phyloP scores from a whole-genome alignment of 108 stramenopile species.

The Seminavis robusta region DNA sequence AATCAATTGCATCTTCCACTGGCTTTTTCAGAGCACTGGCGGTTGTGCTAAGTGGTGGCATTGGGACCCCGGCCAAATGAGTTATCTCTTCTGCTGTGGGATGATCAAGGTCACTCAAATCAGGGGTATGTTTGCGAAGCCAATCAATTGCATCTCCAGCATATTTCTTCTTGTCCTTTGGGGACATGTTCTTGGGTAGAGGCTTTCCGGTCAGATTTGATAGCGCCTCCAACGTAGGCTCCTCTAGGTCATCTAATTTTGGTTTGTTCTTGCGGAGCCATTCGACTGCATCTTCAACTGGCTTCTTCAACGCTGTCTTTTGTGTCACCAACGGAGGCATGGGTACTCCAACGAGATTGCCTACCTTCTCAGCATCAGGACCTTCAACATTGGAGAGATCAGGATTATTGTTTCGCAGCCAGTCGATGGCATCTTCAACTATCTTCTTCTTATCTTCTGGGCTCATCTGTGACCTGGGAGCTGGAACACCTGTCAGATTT shows the following conservation, averaged over 20 bases:
- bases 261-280: constrained; percentile 25
- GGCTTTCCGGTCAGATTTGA: constrained; percentile 3
- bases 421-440: constrained; percentile 7
- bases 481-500: constrained; percentile 10
- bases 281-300: constrained; percentile 18
- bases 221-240: constrained; percentile 2
- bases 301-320: neutral
- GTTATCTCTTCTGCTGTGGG: neutral
- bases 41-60: neutral
- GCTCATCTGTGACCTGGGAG: neutral
- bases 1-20: constrained; percentile 19
- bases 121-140: constrained; percentile 8
- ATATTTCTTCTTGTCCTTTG: neutral
- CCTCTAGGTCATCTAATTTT: constrained; percentile 1
- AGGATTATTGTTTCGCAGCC: constrained; percentile 11
- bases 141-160: neutral
- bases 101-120: constrained; percentile 12
- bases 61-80: neutral
- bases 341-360: neutral
- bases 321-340: neutral
- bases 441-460: neutral
- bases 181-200: neutral
- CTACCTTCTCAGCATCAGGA: neutral
- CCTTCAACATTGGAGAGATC: constrained; percentile 4
- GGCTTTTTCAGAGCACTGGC: neutral